Evolutionary conservation across 164 flowering plant genomes (phyloP), one percentile per base, ranked within the genome.

Genomic region (Vitis labrusca): DNA sequence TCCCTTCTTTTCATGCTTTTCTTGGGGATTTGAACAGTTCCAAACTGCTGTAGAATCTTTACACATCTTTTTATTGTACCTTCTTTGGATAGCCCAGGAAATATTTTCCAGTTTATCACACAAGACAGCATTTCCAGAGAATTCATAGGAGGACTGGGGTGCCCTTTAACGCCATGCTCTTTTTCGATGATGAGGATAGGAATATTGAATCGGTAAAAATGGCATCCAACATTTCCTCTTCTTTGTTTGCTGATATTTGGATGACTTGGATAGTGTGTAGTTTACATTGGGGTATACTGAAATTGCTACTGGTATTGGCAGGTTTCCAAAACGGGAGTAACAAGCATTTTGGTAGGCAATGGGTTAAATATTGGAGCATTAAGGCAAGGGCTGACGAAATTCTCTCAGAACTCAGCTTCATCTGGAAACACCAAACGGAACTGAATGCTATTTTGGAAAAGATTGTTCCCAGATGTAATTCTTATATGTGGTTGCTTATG

Each of bases 251-350:
- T 61, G 12, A 32, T 23, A 9, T 61, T 27, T 61, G 23, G 1
- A 23, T 23, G 23, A 23, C 1, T 23, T 23, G 23, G 23, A 23
- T 23, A 23, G 64, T 3, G 29, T 61, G 47, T 61, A 9, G n/a
- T 30, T 30, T 19, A n/a, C 37, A 3, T 27, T 32, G 48, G 23
- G 17, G 61, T 0, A 15, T 59, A 58, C 47, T 74, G 50, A 59
- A 50, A 32, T 32, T 32, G 0, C 7, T 32, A 32, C 44, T 32
- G 44, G 44, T 32, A 32, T 32, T 32, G 44, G 17, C 87, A 94
- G 99, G 95, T 89, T 10, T 86, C 91, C 4, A 83, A 88, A 65
- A 88, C 90, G 98, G 99, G 97, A 15, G 98, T 85, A 10, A 92
- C 97, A 5, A 86, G 97, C 84, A 85, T 94, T 69, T 81, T 87